A percentile compares a stretch with the other conserved stretches of the same genome.
Evolutionary conservation across 768 basidiomycete species (phyloP).

Genomic region (Kwoniella sp.): DNA sequence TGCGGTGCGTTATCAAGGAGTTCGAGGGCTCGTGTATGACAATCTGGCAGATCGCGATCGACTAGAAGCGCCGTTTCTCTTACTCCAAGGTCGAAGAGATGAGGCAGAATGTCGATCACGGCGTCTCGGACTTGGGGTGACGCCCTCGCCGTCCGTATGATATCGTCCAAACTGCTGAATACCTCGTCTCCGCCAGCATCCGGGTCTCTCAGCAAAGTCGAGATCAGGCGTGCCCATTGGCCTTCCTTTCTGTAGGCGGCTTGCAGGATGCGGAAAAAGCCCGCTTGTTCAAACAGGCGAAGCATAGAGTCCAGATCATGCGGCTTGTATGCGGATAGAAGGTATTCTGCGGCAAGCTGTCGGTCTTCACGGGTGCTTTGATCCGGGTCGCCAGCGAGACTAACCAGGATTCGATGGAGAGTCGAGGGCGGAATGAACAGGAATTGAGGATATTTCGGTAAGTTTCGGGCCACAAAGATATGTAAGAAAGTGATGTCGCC

Average conservation of each 20-base stretch:
- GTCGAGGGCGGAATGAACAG: conserved; percentile 66
- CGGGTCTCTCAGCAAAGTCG: conserved; percentile 74
- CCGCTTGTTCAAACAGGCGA: conserved; percentile 72
- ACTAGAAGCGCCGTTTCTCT: conserved; percentile 71
- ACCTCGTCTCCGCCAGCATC: conserved; percentile 60
- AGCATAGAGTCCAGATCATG: conserved; percentile 71
- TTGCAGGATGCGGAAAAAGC: conserved; percentile 89
- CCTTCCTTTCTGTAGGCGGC: conserved; percentile 74
- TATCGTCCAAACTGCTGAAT: conserved; percentile 69
- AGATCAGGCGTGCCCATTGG: conserved; percentile 73
- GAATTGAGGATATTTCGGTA: conserved; percentile 93
- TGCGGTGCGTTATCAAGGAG: conserved; percentile 61
- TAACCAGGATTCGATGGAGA: conserved; percentile 74
- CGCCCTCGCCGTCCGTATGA: conserved; percentile 57
- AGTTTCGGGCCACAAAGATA: conserved; percentile 94
- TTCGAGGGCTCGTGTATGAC: conserved; percentile 69
- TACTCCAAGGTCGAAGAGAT: conserved; percentile 67
- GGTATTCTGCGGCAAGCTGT: conserved; percentile 89
- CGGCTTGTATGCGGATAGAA: conserved; percentile 87
- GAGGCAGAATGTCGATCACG: conserved; percentile 66
- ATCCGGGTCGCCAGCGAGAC: conserved; percentile 75
- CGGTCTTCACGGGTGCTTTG: conserved; percentile 84
- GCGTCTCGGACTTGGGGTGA: conserved; percentile 41
- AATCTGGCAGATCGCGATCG: conserved; percentile 67
- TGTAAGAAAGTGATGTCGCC: conserved; percentile 78